phyloP scores from a whole-genome alignment of 2,329 filamentous ascomycete species.

The Proliferodiscus dingleyae region DNA sequence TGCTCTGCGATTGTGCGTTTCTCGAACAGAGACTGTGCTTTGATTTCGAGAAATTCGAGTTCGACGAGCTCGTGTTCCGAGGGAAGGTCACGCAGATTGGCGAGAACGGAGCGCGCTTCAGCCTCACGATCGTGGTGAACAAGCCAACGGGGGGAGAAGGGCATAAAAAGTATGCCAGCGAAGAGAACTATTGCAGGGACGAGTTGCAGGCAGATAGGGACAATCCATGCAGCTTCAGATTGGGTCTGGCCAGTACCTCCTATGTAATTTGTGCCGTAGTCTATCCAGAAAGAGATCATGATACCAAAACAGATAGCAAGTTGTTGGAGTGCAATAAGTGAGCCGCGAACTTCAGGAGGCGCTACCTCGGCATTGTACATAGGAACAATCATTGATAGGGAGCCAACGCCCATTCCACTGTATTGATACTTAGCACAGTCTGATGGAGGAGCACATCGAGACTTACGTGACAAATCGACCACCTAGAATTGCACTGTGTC shows the following conservation, averaged over 20 bases:
- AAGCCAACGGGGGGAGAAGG: conserved; percentile 54
- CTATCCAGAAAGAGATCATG: conserved; percentile 28
- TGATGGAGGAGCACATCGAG: conserved; percentile 43
- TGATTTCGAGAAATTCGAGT: conserved; percentile 55
- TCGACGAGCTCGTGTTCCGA: conserved; percentile 46
- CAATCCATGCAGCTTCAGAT: conserved; percentile 48
- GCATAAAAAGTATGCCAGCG: conserved; percentile 55
- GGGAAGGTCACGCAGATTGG: conserved; percentile 43
- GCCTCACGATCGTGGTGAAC: conserved; percentile 50
- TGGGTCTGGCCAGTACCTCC: conserved; percentile 22
- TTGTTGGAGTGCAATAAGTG: conserved; percentile 28
- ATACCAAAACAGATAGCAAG: conserved; percentile 28
- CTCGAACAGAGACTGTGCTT: conserved; percentile 53
- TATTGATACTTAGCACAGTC: no score
- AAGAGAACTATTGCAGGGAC: conserved; percentile 49
- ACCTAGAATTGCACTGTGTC: no score
- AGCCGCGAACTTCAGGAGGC: conserved; percentile 26
- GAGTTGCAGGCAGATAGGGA: conserved; percentile 52
- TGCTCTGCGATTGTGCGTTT: conserved; percentile 46
- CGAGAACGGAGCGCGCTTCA: conserved; percentile 46
- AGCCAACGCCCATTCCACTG: conserved; percentile 46
- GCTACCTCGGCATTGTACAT: conserved; percentile 37
- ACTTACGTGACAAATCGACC: no score
- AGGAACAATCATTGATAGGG: conserved; percentile 42
- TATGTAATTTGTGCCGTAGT: conserved; percentile 28